A percentile compares a stretch with the other conserved stretches of the same genome.
Evolutionary conservation across 1,284 basidiomycete species (phyloP).

Genomic region (Tranzscheliella williamsii): DNA sequence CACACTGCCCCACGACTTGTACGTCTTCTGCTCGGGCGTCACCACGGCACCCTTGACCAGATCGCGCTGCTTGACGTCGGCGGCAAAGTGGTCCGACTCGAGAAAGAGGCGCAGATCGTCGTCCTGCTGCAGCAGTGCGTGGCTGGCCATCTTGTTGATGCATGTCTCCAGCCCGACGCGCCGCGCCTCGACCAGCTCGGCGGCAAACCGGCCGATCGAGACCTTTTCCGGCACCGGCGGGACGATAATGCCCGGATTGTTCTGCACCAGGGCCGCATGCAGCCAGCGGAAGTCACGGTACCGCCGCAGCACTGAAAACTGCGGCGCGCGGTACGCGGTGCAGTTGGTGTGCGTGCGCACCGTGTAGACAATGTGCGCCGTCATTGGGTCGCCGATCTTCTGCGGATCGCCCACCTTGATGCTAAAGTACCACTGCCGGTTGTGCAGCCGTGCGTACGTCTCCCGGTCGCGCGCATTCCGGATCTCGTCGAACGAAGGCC

Average conservation of each 20-base stretch:
- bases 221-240: constrained; percentile 97
- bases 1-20: constrained; percentile 40
- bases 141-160: constrained; percentile 62
- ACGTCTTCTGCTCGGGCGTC: constrained; percentile 59
- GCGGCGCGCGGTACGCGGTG: constrained; percentile 29
- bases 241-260: constrained; percentile 96
- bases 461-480: constrained; percentile 22
- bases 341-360: constrained; percentile 52
- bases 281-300: constrained; percentile 98
- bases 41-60: constrained; percentile 46
- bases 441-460: constrained; percentile 8
- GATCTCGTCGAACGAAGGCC: constrained; percentile 25
- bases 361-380: constrained; percentile 64
- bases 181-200: constrained; percentile 62
- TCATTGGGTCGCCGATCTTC: constrained; percentile 56
- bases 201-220: constrained; percentile 67
- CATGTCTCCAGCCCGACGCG: constrained; percentile 61
- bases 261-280: constrained; percentile 81
- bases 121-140: constrained; percentile 62
- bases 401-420: constrained; percentile 59
- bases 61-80: constrained; percentile 70
- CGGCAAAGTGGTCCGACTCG: constrained; percentile 61
- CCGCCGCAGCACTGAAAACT: constrained; percentile 76
- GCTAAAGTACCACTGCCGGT: constrained; percentile 23
- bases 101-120: constrained; percentile 63